These are phyloP conservation scores for Diaporthe sp. DNA, from an alignment of 2,329 filamentous ascomycete genomes.

Conservation along the genomic window DNA sequence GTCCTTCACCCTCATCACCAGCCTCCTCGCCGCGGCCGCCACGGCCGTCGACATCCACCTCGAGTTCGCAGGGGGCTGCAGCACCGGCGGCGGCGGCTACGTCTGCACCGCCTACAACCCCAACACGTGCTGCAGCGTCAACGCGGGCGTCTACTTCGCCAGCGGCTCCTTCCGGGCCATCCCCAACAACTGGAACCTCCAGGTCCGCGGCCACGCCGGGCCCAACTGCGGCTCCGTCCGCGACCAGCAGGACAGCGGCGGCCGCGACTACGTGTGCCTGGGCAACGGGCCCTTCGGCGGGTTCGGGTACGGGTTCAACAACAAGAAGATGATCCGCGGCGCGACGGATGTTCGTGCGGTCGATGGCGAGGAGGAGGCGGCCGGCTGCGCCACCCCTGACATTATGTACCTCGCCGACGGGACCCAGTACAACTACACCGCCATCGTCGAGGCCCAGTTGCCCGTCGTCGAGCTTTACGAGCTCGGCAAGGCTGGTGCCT, in stretches of 20 bases:
- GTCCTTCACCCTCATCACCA: slow-evolving; percentile 4
- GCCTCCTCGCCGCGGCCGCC: slow-evolving; percentile 10
- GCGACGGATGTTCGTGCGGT: background rate
- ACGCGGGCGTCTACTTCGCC: background rate
- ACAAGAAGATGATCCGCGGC: slow-evolving; percentile 9
- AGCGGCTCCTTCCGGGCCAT: slow-evolving; percentile 13
- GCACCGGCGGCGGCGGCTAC: background rate
- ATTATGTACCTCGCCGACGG: slow-evolving; percentile 10
- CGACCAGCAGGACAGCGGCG: background rate
- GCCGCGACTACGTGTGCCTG: slow-evolving; percentile 12
- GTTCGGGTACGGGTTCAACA: background rate
- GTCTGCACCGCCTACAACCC: background rate
- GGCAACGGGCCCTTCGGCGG: slow-evolving; percentile 10
- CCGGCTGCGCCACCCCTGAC: background rate
- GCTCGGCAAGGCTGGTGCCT: background rate
- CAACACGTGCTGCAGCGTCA: slow-evolving; percentile 18
- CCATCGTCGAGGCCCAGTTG: background rate
- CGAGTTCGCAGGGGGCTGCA: background rate
- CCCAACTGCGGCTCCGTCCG: slow-evolving; percentile 17
- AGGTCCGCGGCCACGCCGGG: background rate
- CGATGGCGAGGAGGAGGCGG: background rate
- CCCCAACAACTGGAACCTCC: background rate
- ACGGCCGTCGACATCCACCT: slow-evolving; percentile 19
- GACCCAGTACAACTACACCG: slow-evolving; percentile 13
- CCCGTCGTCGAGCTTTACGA: background rate